Conservation (phyloP, 1,284 basidiomycete species). For the Rhizopogon hawkerae region DNA sequence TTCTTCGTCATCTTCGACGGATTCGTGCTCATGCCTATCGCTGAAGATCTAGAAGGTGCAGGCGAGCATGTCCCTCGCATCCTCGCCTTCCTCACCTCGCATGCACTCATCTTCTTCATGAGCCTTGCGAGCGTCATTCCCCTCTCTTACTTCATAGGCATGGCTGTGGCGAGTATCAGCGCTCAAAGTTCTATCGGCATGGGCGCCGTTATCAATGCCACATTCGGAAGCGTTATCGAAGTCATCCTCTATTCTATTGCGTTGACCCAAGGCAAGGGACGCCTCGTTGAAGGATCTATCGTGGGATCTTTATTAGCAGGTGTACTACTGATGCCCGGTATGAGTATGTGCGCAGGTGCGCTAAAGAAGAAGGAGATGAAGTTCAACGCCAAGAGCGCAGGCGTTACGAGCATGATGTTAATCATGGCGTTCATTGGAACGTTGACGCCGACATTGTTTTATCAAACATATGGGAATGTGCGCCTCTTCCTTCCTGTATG, state of each 20-base stretch:
- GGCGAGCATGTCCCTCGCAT: slow-evolving; percentile 57
- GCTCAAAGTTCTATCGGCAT: slow-evolving; percentile 98
- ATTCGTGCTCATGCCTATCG: slow-evolving; percentile 70
- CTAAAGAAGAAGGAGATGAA: slow-evolving; percentile 89
- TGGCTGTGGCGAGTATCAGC: slow-evolving; percentile 98
- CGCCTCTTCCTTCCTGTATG: slow-evolving; percentile 28
- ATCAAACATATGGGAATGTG: slow-evolving; percentile 97
- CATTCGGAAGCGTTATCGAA: slow-evolving; percentile 97
- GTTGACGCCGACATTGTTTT: slow-evolving; percentile 93
- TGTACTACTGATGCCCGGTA: slow-evolving; percentile 93
- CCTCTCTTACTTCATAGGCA: slow-evolving; percentile 97
- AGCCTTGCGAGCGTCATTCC: slow-evolving; percentile 92
- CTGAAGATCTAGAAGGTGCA: slow-evolving; percentile 46
- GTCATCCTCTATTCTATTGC: slow-evolving; percentile 92
- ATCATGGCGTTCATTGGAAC: slow-evolving; percentile 99
- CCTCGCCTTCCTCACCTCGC: slow-evolving; percentile 64
- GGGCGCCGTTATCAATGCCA: slow-evolving; percentile 99
- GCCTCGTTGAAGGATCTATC: slow-evolving; percentile 94
- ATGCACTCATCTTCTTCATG: slow-evolving; percentile 78
- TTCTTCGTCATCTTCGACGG: slow-evolving; percentile 96
- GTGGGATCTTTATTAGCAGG: slow-evolving; percentile 93
- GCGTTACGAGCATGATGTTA: slow-evolving; percentile 98
- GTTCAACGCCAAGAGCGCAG: slow-evolving; percentile 97
- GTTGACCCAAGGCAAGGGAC: slow-evolving; percentile 82
- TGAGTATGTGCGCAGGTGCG: slow-evolving; percentile 95